Base-by-base conservation (phyloP, 257 asterid genomes). In the Asclepias syriaca region DNA sequence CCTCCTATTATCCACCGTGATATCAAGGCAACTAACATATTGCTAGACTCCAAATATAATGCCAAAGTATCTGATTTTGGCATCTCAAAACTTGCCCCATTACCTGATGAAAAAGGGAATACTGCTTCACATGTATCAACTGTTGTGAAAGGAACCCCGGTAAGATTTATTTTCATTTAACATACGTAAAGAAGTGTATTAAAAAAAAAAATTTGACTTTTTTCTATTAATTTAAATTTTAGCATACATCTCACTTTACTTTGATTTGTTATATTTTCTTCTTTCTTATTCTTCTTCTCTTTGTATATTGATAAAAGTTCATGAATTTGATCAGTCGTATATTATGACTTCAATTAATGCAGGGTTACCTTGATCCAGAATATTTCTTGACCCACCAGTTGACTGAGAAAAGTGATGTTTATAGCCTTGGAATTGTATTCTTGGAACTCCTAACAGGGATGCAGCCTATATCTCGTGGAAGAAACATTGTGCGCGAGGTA, bases 281-380 rank as follows among this genome's bases (percentile, higher is more conserved):
- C 11, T 61, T 32, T 18, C 24, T 57, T 22, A 37, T 32, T 13
- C 1, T 27, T 60, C 10, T 29, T 32, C 46, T 32, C 12, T 32
- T 9, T 32, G 24, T 34, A 32, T 10, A 14, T 61, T 61, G 13
- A 14, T 29, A 32, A 29, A 56, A 32, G 13, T 32, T 32, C 48
- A 15, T 32, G 22, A 32, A 61, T 32, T 32, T 61, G 66, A 61
- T 11, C 66, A 29, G 34, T 29, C 3, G 34, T 13, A 4, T 61
- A 6, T 61, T 61, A 32, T 21, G 12, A 66, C 77, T 72, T 59
- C 66, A 32, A 34, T 34, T 34, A 34, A 8, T 81, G 78, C 87
- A 92, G 96, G 98, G 98, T 8, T 90, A 90, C 72, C 88, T 90
- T n/a, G 98, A 92, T 83, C 98, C 98, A 19, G 96, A 92, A 32